Conservation (phyloP, 495 filamentous ascomycete species). For the Aspergillus incahuasiensis region DNA sequence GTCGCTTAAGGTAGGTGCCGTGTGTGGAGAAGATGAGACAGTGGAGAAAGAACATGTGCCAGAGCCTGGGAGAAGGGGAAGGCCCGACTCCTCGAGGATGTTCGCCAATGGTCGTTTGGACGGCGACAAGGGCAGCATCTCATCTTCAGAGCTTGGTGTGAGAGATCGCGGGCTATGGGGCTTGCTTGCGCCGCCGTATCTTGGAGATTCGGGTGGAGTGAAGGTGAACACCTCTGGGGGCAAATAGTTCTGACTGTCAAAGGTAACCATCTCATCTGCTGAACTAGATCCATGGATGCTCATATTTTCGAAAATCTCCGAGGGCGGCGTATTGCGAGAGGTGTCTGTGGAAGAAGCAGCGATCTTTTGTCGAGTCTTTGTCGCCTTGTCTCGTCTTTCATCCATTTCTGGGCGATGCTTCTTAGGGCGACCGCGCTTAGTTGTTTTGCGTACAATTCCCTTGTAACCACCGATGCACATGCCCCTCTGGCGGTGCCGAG, state of each 20-base stretch:
- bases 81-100: constrained; percentile 21
- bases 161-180: constrained; percentile 43
- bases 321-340: constrained; percentile 28
- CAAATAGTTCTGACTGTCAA: constrained; percentile 41
- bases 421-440: constrained; percentile 64
- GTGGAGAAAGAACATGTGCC: constrained; percentile 34
- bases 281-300: constrained; percentile 46
- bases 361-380: constrained; percentile 43
- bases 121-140: constrained; percentile 34
- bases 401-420: constrained; percentile 61
- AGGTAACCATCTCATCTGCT: constrained; percentile 31
- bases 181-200: constrained; percentile 38
- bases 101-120: constrained; percentile 20
- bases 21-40: constrained; percentile 34
- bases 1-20: constrained; percentile 37
- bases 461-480: constrained; percentile 93
- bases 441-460: constrained; percentile 67
- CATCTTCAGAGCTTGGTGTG: constrained; percentile 40
- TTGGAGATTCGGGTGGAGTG: constrained; percentile 48
- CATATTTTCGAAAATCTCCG: constrained; percentile 36
- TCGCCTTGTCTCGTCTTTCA: constrained; percentile 60
- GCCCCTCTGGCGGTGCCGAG: constrained; percentile 86
- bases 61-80: constrained; percentile 24
- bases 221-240: constrained; percentile 39
- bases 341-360: constrained; percentile 35